These are phyloP conservation scores for Mucor plumbeus DNA, from an alignment of 371 early-diverging fungal genomes.

Conservation along the genomic window DNA sequence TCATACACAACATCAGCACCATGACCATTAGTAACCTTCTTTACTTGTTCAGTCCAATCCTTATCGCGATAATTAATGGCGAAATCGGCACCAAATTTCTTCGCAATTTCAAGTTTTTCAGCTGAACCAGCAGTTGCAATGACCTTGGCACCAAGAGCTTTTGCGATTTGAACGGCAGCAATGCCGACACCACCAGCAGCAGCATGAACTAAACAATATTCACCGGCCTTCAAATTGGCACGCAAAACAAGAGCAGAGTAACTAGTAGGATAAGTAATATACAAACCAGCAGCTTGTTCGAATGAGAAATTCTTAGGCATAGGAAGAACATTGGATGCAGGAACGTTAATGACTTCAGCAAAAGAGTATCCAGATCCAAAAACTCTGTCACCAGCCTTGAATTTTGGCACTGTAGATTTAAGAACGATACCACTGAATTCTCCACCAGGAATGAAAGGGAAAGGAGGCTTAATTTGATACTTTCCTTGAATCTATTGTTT, in stretches of 20 bases:
- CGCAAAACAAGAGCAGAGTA: constrained; percentile 77
- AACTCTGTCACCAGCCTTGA: constrained; percentile 77
- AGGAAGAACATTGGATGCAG: constrained; percentile 53
- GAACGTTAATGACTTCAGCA: constrained; percentile 70
- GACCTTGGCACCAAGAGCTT: constrained; percentile 81
- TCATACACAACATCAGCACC: constrained; percentile 83
- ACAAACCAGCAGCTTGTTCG: constrained; percentile 82
- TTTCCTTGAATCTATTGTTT: constrained; percentile 74
- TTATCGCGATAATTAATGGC: constrained; percentile 80
- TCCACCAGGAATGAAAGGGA: constrained; percentile 86
- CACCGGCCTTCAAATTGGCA: constrained; percentile 69
- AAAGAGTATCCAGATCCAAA: constrained; percentile 77
- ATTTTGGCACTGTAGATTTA: constrained; percentile 51
- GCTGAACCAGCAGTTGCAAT: constrained; percentile 84
- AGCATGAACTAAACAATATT: constrained; percentile 79
- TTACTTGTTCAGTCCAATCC: constrained; percentile 79
- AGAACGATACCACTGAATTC: constrained; percentile 61
- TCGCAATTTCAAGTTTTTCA: constrained; percentile 75
- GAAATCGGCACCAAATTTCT: constrained; percentile 76
- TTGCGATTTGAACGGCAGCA: constrained; percentile 72
- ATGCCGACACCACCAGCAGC: constrained; percentile 82
- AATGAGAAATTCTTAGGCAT: constrained; percentile 74
- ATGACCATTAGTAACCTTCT: constrained; percentile 69
- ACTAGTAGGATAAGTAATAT: constrained; percentile 82
- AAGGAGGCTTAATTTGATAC: constrained; percentile 82